Evolutionary conservation across 1,284 basidiomycete species (phyloP), one percentile per base, ranked within the genome.

Genomic region (Wallemia mellicola): DNA sequence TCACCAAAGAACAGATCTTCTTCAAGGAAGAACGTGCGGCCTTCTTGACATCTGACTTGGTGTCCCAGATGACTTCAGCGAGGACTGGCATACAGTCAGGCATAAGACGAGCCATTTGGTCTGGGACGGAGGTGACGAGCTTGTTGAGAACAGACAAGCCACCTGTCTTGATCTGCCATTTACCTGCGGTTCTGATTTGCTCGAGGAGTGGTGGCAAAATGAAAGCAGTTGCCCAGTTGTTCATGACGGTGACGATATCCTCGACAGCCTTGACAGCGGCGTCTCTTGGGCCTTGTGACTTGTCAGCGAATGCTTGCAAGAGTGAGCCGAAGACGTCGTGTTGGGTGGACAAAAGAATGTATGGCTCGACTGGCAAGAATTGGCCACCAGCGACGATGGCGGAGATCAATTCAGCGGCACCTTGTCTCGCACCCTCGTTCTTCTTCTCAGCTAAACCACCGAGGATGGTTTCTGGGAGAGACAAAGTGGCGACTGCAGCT

Each of bases 41-140:
- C 79, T 95, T 98, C 82, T 96, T 95, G 72, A 99, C 94, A 66
- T 96, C 91, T 63, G 86, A 79, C 78, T 99, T 99, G 75, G 94
- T 98, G 75, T 98, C 94, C 91, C 91, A 96, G 69, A 98, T 96
- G 63, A 83, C 89, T 69, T 89, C 92, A 59, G 89, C 73, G 70
- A 98, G 86, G 68, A 94, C 76, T 63, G 94, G 94, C 65, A 98
- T 83, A 67, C 96, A 89, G 62, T 94, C 86, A 64, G 92, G 91
- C 77, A 91, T 95, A 69, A 86, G 81, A 68, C 80, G 81, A 64
- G 85, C 85, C 65, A 80, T 86, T 75, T 94, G 89, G 63, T 74
- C 70, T 60, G 91, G 86, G 59, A 86, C 83, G 66, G 81, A 81
- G 65, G 72, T 74, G 69, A 96, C 82, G 71, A 99, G 80, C 75